Conservation (phyloP, 176 grass and related monocot species). For the Coix lacrymajobi region DNA sequence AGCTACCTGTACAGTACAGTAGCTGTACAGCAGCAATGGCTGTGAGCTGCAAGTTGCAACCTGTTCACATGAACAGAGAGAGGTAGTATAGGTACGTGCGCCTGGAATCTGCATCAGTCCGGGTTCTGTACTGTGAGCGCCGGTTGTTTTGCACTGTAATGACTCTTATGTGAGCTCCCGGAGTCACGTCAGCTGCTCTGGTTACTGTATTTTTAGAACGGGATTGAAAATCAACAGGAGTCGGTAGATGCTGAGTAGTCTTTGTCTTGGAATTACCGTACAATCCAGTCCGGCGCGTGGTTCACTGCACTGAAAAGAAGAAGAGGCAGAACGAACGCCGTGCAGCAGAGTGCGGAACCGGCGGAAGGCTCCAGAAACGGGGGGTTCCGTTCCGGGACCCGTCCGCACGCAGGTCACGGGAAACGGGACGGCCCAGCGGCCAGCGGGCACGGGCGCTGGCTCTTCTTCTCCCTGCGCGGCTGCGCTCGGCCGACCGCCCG, state of each 20-base stretch:
- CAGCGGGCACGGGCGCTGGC: no score
- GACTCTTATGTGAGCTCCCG: not conserved
- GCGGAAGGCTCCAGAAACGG: constrained; percentile 13
- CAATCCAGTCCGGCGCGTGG: not conserved
- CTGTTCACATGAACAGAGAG: not conserved
- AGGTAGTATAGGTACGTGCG: no score
- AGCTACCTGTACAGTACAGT: not conserved
- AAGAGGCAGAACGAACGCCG: not conserved
- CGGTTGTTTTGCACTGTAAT: not conserved
- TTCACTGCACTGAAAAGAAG: not conserved
- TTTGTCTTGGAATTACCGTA: not conserved
- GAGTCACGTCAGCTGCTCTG: not conserved
- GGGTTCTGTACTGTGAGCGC: not conserved
- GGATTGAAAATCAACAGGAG: no score
- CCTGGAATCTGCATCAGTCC: not conserved
- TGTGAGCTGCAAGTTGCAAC: not conserved
- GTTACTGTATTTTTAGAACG: not conserved
- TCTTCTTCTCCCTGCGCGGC: no score
- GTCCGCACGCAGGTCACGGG: not conserved
- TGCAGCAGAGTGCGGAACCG: not conserved
- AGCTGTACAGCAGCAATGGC: no score
- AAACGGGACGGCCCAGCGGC: not conserved
- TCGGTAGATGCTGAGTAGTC: not conserved
- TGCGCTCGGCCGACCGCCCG: no score
- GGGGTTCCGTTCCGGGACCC: not conserved